Evolutionary conservation across 441 rosid genomes (phyloP).

Genomic region (Hypseocharis bilobata): DNA sequence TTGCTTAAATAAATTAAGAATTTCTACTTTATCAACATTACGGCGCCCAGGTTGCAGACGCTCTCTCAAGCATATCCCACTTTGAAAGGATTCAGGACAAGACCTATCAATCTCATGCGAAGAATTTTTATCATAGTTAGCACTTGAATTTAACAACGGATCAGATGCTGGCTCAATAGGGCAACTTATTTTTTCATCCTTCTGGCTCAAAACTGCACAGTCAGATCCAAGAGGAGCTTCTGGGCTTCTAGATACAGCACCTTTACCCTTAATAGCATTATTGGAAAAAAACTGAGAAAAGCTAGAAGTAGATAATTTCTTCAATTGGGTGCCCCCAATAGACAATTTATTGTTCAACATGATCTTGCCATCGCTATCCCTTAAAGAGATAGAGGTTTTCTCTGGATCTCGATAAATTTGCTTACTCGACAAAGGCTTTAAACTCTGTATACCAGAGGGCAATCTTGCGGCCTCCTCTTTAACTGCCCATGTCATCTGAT

Average conservation of each 20-base stretch:
- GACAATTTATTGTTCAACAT: slow-evolving; percentile 23
- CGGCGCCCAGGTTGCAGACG: slow-evolving; percentile 37
- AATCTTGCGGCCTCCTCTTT: slow-evolving; percentile 33
- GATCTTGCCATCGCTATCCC: slow-evolving; percentile 30
- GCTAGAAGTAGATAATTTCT: slow-evolving; percentile 26
- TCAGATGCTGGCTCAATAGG: slow-evolving; percentile 29
- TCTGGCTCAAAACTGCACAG: slow-evolving; percentile 17
- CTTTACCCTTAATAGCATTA: slow-evolving; percentile 44
- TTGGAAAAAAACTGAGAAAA: slow-evolving; percentile 36
- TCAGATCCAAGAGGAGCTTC: slow-evolving; percentile 27
- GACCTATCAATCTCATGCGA: slow-evolving; percentile 25
- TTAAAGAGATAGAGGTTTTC: slow-evolving; percentile 28
- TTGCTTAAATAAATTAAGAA: slow-evolving; percentile 49
- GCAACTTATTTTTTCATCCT: slow-evolving; percentile 27
- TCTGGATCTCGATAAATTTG: slow-evolving; percentile 28
- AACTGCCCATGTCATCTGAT: slow-evolving; percentile 25
- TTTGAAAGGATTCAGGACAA: slow-evolving; percentile 25
- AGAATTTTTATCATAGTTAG: slow-evolving; percentile 22
- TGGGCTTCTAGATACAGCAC: slow-evolving; percentile 21
- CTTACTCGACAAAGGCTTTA: slow-evolving; percentile 26
- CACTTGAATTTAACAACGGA: slow-evolving; percentile 27
- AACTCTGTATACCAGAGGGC: slow-evolving; percentile 25
- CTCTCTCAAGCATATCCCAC: slow-evolving; percentile 52
- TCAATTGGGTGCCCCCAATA: slow-evolving; percentile 25
- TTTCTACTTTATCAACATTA: slow-evolving; percentile 37